Base-by-base conservation (phyloP, 2,329 filamentous ascomycete genomes). In the Stagonosporopsis cucurbitacearum region DNA sequence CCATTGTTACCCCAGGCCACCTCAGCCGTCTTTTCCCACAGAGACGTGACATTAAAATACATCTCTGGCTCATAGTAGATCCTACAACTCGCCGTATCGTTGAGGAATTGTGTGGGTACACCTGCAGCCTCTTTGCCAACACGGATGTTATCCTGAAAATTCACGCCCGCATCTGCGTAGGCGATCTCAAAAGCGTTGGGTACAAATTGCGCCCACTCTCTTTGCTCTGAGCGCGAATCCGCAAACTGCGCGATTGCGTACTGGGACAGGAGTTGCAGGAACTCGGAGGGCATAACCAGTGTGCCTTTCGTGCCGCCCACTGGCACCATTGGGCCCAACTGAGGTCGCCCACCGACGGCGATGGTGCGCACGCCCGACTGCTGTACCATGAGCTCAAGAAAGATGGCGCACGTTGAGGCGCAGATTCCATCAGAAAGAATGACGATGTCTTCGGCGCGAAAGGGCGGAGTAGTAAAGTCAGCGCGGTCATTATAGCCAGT, bases 81-180 rank as follows among this genome's bases (percentile, higher is more conserved):
- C 5, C 85, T 78, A 60, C 86, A 89, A 61, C 86, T 82, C 0
- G 86, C 83, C 1, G 84, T 80, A 59, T 87, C 82, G 52, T 85
- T 84, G 2, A 83, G 72, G 64, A 88, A 89, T 62, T 89, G 87
- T 15, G 82, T 71, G 13, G 86, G 82, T 0, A 78, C 69, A 5
- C 71, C 73, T 4, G 64, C 69, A 0, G 44, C 49, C 50, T 75
- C 73, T 1, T 67, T 45, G 44, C 74, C 72, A 32, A 37, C 62
- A 17, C 73, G 63, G 42, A 75, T 75, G 28, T 73, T 77, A 57
- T 78, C 77, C 37, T 74, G 70, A 56, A 75, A 73, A 37, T 79
- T 79, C 13, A 77, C 62, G 9, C 50, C 53, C 0, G 75, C 74
- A 5, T 70, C 63, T 0, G 50, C 45, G 6, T 50, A 44, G 0